These are phyloP conservation scores for Oryza nivara DNA, from an alignment of 176 grass and related monocot species.

Conservation along the genomic window DNA sequence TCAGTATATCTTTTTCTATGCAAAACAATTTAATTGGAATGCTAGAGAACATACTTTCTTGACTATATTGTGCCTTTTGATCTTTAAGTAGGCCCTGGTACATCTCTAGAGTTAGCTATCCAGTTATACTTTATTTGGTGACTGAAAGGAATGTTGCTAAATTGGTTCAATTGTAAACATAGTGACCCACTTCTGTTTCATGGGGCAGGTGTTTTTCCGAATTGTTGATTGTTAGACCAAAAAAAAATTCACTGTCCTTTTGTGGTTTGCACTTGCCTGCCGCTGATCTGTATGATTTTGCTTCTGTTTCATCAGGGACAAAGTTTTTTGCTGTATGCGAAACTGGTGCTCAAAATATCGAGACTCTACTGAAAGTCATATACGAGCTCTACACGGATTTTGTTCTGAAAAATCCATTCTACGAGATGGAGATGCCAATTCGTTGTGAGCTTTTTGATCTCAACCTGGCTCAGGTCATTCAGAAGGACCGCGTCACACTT, in stretches of 20 bases:
- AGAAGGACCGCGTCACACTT: slow-evolving; percentile 81
- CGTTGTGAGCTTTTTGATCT: slow-evolving; percentile 93
- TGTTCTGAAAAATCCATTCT: slow-evolving; percentile 95
- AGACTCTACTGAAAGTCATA: slow-evolving; percentile 72
- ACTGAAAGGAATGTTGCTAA: neutral
- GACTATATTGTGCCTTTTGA: neutral
- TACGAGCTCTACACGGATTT: slow-evolving; percentile 93
- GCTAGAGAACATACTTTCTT: neutral
- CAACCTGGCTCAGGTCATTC: slow-evolving; percentile 84
- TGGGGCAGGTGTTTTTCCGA: neutral
- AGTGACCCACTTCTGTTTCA: neutral
- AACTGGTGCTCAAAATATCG: slow-evolving; percentile 71
- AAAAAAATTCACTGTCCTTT: neutral
- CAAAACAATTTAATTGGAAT: neutral
- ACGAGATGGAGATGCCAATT: slow-evolving; percentile 99
- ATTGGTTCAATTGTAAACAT: neutral
- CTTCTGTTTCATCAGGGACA: slow-evolving; percentile 59
- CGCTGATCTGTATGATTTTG: slow-evolving; percentile 21
- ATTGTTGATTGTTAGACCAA: neutral
- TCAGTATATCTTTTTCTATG: neutral
- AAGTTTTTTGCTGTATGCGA: slow-evolving; percentile 95
- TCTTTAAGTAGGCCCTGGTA: neutral
- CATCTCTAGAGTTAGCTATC: neutral
- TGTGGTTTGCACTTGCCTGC: neutral
- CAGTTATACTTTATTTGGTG: slow-evolving; percentile 2